Evolutionary conservation across 305 asterid species (phyloP), one percentile per base, ranked within the genome.

Genomic region (Rubia tinctorum): DNA sequence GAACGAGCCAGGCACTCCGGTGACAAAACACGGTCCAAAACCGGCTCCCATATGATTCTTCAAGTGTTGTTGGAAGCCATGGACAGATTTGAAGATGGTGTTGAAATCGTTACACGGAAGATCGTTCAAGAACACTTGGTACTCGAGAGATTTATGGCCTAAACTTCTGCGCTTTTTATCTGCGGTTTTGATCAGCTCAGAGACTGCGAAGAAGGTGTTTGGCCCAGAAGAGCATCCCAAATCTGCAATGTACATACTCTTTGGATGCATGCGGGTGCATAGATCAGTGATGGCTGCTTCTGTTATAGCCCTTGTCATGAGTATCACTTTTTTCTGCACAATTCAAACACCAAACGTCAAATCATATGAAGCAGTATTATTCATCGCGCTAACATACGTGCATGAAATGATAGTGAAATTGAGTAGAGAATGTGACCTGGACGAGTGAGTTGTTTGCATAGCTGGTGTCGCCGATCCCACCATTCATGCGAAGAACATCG

Each of bases 201-300:
- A 68, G 0, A 73, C 61, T 12, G 77, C 78, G 0, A 69, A 13
- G 59, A 80, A 73, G 5, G 83, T 68, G 76, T 76, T 80, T 3
- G 83, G 83, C 15, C 83, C 83, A 42, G 77, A 71, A 2, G 83
- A 75, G 39, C 80, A 79, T 61, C 80, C 83, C 66, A 80, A 56
- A 17, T 80, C 83, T 17, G 80, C 80, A 43, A 80, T 80, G 76
- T 73, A 51, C 7, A 80, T 59, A 11, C 68, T 56, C 60, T 76
- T 65, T 2, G 83, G 78, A 0, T 13, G 42, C 7, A 67, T 25
- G 66, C 60, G 71, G 72, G 18, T 2, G 58, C 30, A 78, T 7
- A 81, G 60, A 12, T 67, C 76, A 9, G 22, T 15, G 4, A 78
- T 51, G 47, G 79, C 81, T 65, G 62, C 42, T 73, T 73, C 72